These are phyloP conservation scores for Boletus coccyginus DNA, from an alignment of 768 basidiomycete species.

Conservation along the genomic window DNA sequence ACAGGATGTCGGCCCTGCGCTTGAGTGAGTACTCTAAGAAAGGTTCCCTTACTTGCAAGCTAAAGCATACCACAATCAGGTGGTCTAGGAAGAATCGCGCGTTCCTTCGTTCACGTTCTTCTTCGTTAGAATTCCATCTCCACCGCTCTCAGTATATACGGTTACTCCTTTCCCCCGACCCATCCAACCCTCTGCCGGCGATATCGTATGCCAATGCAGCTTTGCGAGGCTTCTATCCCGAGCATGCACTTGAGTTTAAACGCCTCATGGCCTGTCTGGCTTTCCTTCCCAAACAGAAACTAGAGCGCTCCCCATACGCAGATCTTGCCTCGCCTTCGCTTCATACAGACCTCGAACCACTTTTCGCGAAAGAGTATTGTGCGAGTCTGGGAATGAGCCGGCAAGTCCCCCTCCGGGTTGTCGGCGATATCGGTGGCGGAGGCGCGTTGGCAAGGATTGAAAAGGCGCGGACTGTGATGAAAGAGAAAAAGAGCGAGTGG, in stretches of 20 bases:
- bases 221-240: conserved; percentile 59
- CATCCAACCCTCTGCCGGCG: conserved; percentile 56
- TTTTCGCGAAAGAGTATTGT: conserved; percentile 90
- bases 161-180: conserved; percentile 62
- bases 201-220: conserved; percentile 72
- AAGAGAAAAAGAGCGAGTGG: conserved; percentile 92
- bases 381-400: conserved; percentile 84
- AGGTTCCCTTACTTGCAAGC: neutral
- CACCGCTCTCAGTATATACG: conserved; percentile 90
- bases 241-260: conserved; percentile 61
- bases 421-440: conserved; percentile 90
- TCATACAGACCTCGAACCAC: conserved; percentile 73
- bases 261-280: conserved; percentile 67
- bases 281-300: conserved; percentile 65
- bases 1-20: conserved; percentile 70
- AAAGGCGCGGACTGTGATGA: conserved; percentile 92
- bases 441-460: conserved; percentile 90
- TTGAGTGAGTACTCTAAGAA: conserved; percentile 52
- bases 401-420: conserved; percentile 83
- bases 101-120: conserved; percentile 68
- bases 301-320: conserved; percentile 70
- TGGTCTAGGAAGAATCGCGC: conserved; percentile 70
- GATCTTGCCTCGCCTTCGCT: conserved; percentile 70
- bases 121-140: conserved; percentile 84
- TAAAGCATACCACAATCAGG: conserved; percentile 38